These are phyloP conservation scores for Neofusicoccum kwambonambiense DNA, from an alignment of 2,329 filamentous ascomycete genomes.

Conservation along the genomic window DNA sequence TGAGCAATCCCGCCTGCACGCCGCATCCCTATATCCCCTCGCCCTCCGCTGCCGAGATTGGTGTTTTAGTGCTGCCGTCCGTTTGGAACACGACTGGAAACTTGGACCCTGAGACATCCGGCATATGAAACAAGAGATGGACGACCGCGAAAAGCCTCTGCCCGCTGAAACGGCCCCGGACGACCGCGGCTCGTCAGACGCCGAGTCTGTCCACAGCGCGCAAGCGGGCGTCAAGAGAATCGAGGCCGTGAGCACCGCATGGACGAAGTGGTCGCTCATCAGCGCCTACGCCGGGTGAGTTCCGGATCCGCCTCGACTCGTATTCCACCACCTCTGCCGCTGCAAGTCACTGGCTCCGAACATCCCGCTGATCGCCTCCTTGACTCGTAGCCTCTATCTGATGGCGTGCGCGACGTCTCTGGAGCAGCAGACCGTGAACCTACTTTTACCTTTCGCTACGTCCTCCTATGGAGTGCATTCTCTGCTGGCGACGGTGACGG, in stretches of 20 bases:
- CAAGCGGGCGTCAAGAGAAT: conserved; percentile 46
- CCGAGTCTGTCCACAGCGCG: background rate
- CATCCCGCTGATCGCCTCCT: conserved; percentile 23
- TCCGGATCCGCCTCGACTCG: background rate
- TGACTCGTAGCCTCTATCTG: conserved; percentile 42
- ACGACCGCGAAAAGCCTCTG: background rate
- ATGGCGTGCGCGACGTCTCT: conserved; percentile 67
- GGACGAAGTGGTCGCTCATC: conserved; percentile 48
- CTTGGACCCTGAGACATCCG: background rate
- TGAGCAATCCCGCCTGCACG: background rate
- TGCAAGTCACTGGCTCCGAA: background rate
- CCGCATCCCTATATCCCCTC: background rate
- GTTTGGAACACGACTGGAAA: background rate
- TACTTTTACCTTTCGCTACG: conserved; percentile 64
- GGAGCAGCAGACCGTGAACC: conserved; percentile 62
- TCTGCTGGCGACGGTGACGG: conserved; percentile 62
- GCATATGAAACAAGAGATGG: conserved; percentile 1
- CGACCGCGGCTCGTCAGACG: background rate
- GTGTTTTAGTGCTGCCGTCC: background rate
- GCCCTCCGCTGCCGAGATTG: background rate
- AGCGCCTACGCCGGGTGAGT: conserved; percentile 46
- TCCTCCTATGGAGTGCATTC: conserved; percentile 65
- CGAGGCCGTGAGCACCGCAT: conserved; percentile 50
- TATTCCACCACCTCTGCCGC: background rate
- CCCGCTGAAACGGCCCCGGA: background rate